Evolutionary conservation across 2,329 filamentous ascomycete genomes (phyloP), one percentile per base, ranked within the genome.

Genomic region (Stemphylium beticola): DNA sequence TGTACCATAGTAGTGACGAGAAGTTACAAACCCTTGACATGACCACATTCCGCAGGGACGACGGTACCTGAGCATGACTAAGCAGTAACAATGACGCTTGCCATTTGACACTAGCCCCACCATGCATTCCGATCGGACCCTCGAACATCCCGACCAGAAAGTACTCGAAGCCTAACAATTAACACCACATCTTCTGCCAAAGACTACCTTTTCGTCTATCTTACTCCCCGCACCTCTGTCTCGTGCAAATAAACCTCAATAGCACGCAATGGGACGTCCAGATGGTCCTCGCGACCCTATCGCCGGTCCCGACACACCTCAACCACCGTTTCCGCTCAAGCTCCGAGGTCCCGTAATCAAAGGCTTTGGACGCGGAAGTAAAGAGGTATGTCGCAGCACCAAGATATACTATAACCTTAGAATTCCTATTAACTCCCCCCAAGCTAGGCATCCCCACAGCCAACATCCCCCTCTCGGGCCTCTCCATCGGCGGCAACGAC

Each of bases 361-460:
- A 68, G 95, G 95, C 31, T 98, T 98, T 75, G 93, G 95, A 37
- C 86, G 95, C 56, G 95, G 95, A 14, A 96, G 91, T 69, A 96
- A 92, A 80, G 93, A 97, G 78, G 91, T 93, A 74, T 55, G 26
- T 4, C 11, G 15, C 34, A 37, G n/a, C n/a, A 17, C 15, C 22
- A 22, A 6, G 22, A 6, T 6, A 34, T 34, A n/a, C 32, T n/a
- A 34, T 14, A 34, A n/a, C 6, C 22, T 22, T 22, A 6, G 22
- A 22, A 43, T 10, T 26, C 45, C 20, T 39, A 44, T 12, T 14
- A 43, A 36, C 18, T 22, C 10, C 11, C 46, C 37, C 14, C 24
- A 24, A 96, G 87, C 90, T 98, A 72, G 93, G 93, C 66, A 97
- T 98, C 74, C 95, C 95, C 2, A 98, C 95, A 1, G 95, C 95